Percentiles rank a stretch among this genome's conserved stretches.
phyloP scores from a whole-genome alignment of 2,329 filamentous ascomycete species.

The Botryotinia globosa region DNA sequence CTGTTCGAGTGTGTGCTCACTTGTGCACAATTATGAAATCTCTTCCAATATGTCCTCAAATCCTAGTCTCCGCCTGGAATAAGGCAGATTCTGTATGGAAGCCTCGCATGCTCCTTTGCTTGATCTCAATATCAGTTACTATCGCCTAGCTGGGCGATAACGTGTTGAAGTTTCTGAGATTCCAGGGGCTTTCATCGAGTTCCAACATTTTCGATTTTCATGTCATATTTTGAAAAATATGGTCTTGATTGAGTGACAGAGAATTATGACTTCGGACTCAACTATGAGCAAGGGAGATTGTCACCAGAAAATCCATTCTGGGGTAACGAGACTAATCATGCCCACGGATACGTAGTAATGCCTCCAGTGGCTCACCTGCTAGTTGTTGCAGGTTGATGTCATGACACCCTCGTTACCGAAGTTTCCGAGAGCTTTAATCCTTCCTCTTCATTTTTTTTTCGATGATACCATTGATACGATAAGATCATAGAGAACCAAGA shows the following conservation, averaged over 20 bases:
- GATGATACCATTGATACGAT: neutral
- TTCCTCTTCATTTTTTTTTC: neutral
- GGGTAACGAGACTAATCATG: neutral
- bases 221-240: neutral
- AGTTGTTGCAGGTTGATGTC: neutral
- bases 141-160: neutral
- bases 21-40: no score
- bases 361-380: neutral
- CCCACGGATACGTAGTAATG: neutral
- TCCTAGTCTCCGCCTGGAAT: no score
- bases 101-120: no score
- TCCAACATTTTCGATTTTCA: neutral
- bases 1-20: fast-evolving
- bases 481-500: neutral
- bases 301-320: neutral
- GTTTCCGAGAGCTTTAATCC: neutral
- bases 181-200: neutral
- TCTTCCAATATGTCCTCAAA: no score
- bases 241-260: neutral
- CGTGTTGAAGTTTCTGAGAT: neutral
- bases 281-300: neutral
- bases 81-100: no score
- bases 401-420: neutral
- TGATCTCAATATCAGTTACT: no score
- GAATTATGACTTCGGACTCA: neutral